These are phyloP conservation scores for Globisporangium cylindrosporum DNA, from an alignment of 352 stramenopile species.

Conservation along the genomic window DNA sequence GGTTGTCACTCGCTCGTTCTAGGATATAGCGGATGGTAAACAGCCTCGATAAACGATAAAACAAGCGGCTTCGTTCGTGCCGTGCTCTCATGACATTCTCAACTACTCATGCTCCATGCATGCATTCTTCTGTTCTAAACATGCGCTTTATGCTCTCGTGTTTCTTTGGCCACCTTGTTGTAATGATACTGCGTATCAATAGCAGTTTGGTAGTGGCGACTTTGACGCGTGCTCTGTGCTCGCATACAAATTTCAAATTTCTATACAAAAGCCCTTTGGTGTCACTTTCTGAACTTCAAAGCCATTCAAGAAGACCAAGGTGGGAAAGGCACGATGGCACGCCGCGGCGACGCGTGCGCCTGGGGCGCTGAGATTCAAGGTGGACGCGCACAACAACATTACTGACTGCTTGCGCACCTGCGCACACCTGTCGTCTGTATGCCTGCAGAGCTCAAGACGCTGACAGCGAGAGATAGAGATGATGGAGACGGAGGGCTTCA, in stretches of 20 bases:
- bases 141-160: background rate
- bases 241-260: too few relatives aligned
- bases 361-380: background rate
- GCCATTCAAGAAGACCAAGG: background rate
- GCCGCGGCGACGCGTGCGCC: background rate
- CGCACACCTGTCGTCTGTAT: background rate
- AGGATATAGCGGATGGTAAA: slow-evolving; percentile 3
- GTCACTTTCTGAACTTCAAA: background rate
- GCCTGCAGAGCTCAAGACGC: background rate
- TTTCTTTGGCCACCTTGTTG: too few relatives aligned
- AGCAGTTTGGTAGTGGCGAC: too few relatives aligned
- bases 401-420: background rate
- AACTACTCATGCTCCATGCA: background rate
- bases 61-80: slow-evolving; percentile 13
- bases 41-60: slow-evolving; percentile 10
- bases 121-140: background rate
- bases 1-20: background rate
- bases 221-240: too few relatives aligned
- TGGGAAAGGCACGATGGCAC: background rate
- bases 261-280: too few relatives aligned
- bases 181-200: too few relatives aligned
- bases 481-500: slow-evolving; percentile 24
- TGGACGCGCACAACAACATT: background rate
- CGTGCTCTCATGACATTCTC: slow-evolving; percentile 16
- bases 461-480: background rate